Conservation (phyloP, 176 grass and related monocot genomes). For the Saccharum officinarum region DNA sequence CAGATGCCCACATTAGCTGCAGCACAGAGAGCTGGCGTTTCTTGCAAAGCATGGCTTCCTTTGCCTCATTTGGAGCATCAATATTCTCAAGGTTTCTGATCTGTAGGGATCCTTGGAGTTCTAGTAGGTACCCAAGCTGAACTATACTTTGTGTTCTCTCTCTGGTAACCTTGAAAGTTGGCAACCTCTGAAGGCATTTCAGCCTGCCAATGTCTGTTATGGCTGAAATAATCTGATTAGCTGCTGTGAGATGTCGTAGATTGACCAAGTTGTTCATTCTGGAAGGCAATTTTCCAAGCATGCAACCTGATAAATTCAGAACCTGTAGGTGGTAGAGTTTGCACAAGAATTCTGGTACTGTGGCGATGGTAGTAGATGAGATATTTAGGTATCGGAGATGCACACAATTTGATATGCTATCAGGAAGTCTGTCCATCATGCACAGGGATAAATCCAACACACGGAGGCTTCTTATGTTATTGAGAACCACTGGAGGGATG, state of each 20-base stretch:
- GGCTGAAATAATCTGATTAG: slow-evolving; percentile 26
- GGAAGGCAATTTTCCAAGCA: slow-evolving; percentile 24
- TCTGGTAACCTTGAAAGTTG: slow-evolving; percentile 37
- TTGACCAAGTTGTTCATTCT: slow-evolving; percentile 45
- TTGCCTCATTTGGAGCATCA: slow-evolving; percentile 28
- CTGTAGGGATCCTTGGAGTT: slow-evolving; percentile 42
- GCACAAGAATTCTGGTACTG: slow-evolving; percentile 32
- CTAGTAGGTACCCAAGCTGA: slow-evolving; percentile 40
- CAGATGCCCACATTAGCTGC: slow-evolving; percentile 18
- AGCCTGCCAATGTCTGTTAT: slow-evolving; percentile 41
- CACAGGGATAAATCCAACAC: slow-evolving; percentile 49
- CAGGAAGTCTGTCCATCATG: slow-evolving; percentile 29
- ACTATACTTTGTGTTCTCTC: slow-evolving; percentile 27
- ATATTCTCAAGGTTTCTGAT: slow-evolving; percentile 49
- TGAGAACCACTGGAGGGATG: slow-evolving; percentile 24
- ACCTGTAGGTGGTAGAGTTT: slow-evolving; percentile 48
- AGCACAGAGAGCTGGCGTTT: slow-evolving; percentile 38
- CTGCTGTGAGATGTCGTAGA: slow-evolving; percentile 35
- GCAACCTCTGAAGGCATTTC: slow-evolving; percentile 45
- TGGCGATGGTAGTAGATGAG: slow-evolving; percentile 9
- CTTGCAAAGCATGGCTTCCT: slow-evolving; percentile 35
- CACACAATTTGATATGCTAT: slow-evolving; percentile 29
- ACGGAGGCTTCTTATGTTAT: slow-evolving; percentile 20
- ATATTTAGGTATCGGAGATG: slow-evolving; percentile 56
- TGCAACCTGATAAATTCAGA: slow-evolving; percentile 42